These are phyloP conservation scores for Neurospora sp. DNA, from an alignment of 495 filamentous ascomycete species.

Conservation along the genomic window DNA sequence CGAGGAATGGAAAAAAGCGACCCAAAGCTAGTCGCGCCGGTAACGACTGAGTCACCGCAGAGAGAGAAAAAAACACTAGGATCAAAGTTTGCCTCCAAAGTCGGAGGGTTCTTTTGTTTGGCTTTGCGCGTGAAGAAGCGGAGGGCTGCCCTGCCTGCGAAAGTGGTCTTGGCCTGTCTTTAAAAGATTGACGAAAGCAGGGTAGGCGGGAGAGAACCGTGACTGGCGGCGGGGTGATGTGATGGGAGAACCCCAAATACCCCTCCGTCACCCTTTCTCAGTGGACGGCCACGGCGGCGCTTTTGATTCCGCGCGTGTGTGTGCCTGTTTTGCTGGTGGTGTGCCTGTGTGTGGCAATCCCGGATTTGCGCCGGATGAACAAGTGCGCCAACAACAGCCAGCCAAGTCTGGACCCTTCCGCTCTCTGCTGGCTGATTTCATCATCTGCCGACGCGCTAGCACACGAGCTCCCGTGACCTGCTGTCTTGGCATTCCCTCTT, in stretches of 20 bases:
- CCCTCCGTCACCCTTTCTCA: neutral
- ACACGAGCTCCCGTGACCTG: slow-evolving; percentile 25
- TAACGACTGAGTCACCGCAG: neutral
- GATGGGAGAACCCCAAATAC: neutral
- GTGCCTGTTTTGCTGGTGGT: neutral
- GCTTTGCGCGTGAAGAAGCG: neutral
- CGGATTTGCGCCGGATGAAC: neutral
- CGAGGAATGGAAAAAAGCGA: neutral
- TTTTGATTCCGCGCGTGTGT: neutral
- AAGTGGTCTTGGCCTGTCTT: neutral
- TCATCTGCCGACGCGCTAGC: slow-evolving; percentile 15
- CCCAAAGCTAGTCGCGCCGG: neutral
- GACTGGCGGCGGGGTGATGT: neutral
- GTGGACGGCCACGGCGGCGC: neutral
- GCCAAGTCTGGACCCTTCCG: slow-evolving; percentile 4
- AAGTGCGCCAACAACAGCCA: slow-evolving; percentile 10
- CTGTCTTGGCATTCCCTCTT: neutral
- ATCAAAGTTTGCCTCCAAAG: neutral
- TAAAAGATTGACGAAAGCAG: neutral
- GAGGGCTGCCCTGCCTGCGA: neutral
- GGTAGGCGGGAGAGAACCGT: neutral
- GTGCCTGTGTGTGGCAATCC: neutral
- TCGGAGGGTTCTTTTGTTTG: neutral
- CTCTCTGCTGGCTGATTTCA: slow-evolving; percentile 2
- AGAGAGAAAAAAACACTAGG: neutral